Evolutionary conservation across 768 basidiomycete genomes (phyloP), one percentile per base, ranked within the genome.

Genomic region (Hydnomerulius pinastri): DNA sequence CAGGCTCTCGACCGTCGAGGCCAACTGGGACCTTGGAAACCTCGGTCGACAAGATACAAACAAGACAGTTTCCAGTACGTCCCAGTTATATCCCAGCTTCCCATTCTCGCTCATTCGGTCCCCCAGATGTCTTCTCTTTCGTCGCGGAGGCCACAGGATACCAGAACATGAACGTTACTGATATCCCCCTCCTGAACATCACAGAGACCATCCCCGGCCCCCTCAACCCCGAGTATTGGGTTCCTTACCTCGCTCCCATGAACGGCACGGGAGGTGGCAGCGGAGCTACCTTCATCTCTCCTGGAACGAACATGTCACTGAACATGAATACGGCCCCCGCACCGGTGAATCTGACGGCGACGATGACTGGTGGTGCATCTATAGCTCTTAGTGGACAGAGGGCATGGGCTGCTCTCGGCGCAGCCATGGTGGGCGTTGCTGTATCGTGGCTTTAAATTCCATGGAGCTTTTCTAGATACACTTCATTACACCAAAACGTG

Each of bases 41-140:
- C 79, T 85, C 18, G 84, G 83, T n/a, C 76, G 83, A 32, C 70
- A 71, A 28, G 82, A 84, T 56, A 77, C 76, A 39, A 82, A 82
- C 66, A 68, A 72, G 70, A 75, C 56, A 6, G 47, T 60, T 24
- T 13, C 51, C 24, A 65, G 60, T 59, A 21, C 39, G 25, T 39
- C 38, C 4, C 15, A 4, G 4, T 28, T 33, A 2, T 4, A n/a
- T 4, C 15, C 2, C 27, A 18, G 28, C 9, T 20, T 6, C 12
- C 11, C 21, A 28, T 20, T 13, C 35, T 44, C 15, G 55, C 48
- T 12, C 29, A 5, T n/a, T 44, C 25, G 18, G 15, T 9, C 13
- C 38, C 11, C 33, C 49, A 65, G 83, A 84, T 57, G 81, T 84
- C 49, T 82, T 78, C 67, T 48, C 64, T 21, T 65, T 81, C 40